Evolutionary conservation across 768 basidiomycete genomes (phyloP), one percentile per base, ranked within the genome.

Genomic region (Auricularia heimuer): DNA sequence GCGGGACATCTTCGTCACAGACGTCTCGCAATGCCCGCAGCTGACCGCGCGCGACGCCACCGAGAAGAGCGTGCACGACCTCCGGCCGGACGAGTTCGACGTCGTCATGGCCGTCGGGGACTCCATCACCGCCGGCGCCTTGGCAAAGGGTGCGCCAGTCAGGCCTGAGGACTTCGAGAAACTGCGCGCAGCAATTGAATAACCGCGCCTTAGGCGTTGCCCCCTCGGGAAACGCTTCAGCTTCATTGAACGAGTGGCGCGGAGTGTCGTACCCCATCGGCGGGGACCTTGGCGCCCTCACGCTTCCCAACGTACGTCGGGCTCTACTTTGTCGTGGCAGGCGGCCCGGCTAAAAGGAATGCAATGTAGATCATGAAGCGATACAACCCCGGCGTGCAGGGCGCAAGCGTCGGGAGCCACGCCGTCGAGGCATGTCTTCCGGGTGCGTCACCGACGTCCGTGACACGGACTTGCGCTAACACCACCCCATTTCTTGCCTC

Each of bases 91-190:
- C 54, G 73, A 76, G 44, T 71, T 76, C 65, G 64, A 66, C 11
- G 73, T 73, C 11, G 58, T 74, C 29, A 70, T 73, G 66, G 74
- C 73, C 11, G 11, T 76, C n/a, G 75, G 75, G 12, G 75, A 76
- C 61, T 73, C 72, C 3, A 75, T 76, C 62, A 74, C 75, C 2
- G 75, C 74, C 6, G 75, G 69, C 0, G 54, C 71, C 8, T 68
- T 76, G 42, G 73, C 73, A 29, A 56, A 65, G 58, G 63, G 39
- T 42, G 2, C 29, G 29, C 29, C 29, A 1, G 29, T 29, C 29
- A 29, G 29, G 29, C 29, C 29, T 29, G 29, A 29, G 29, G 29
- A 29, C 29, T 29, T 29, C 29, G 29, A 29, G 29, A 29, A 29
- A 29, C 29, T 3, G 29, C 1, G 29, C 29, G 29, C 29, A 29